A percentile compares a stretch with the other conserved stretches of the same genome.
Evolutionary conservation across 73 alveolate genomes (phyloP).

Genomic region (Urostyla sp.): DNA sequence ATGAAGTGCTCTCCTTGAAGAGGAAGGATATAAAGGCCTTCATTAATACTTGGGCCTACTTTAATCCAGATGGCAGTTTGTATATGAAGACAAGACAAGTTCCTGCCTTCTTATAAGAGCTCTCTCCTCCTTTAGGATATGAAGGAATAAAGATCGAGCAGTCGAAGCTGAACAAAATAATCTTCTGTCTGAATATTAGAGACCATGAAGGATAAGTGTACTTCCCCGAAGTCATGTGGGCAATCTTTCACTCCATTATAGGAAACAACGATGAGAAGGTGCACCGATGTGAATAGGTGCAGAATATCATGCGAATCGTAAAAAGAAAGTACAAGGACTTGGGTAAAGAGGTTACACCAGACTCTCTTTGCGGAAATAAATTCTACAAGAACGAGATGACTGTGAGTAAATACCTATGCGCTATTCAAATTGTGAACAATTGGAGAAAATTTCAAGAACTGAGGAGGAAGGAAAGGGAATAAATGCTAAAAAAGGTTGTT

Average conservation of each 20-base stretch:
- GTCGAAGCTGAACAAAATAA: slow-evolving; percentile 51
- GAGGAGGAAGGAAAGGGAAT: neutral
- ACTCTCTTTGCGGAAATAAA: slow-evolving; percentile 62
- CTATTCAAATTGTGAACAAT: slow-evolving; percentile 31
- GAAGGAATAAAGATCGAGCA: slow-evolving; percentile 59
- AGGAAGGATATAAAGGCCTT: slow-evolving; percentile 62
- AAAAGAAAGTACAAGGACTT: slow-evolving; percentile 58
- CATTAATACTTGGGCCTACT: slow-evolving; percentile 61
- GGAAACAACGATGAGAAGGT: slow-evolving; percentile 72
- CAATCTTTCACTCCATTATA: slow-evolving; percentile 58
- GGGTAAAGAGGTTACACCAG: slow-evolving; percentile 57
- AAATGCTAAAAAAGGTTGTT: neutral
- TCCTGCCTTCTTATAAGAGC: slow-evolving; percentile 50
- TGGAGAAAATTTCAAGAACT: slow-evolving; percentile 37
- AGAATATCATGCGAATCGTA: slow-evolving; percentile 29
- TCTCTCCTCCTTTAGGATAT: slow-evolving; percentile 77
- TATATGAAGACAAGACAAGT: slow-evolving; percentile 45
- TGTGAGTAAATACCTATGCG: slow-evolving; percentile 58
- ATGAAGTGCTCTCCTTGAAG: slow-evolving; percentile 45
- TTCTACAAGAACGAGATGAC: slow-evolving; percentile 55
- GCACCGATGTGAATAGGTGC: slow-evolving; percentile 54
- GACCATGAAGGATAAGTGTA: slow-evolving; percentile 68
- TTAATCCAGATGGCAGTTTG: slow-evolving; percentile 66
- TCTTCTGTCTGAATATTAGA: slow-evolving; percentile 59
- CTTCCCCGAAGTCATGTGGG: slow-evolving; percentile 77